Conservation (phyloP, 345 rosid species). For the Cardamine chenopodiifolia region DNA sequence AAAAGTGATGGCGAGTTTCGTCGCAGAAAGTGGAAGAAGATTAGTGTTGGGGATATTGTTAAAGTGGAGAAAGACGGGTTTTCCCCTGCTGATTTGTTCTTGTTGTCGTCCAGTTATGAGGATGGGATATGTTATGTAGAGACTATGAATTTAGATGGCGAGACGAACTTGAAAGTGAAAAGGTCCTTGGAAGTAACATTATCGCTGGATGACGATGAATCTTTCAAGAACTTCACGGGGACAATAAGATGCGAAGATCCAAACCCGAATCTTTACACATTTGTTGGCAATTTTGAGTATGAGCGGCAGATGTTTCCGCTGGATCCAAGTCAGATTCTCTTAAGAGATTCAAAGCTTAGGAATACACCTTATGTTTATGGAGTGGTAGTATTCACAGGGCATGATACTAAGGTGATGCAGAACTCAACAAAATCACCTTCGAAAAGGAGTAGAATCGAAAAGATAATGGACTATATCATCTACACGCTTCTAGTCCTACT, state of each 20-base stretch:
- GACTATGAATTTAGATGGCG: conserved; percentile 98
- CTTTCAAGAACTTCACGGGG: conserved; percentile 66
- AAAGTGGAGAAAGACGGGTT: conserved; percentile 89
- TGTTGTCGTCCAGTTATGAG: conserved; percentile 85
- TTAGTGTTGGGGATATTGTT: conserved; percentile 82
- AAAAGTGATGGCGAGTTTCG: conserved; percentile 62
- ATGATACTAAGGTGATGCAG: conserved; percentile 95
- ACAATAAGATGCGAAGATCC: conserved; percentile 87
- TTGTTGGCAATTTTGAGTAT: conserved; percentile 82
- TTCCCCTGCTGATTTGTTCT: conserved; percentile 87
- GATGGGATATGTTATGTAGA: conserved; percentile 98
- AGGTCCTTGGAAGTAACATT: conserved; percentile 77
- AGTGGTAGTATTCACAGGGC: conserved; percentile 84
- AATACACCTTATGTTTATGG: conserved; percentile 84
- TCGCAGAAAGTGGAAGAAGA: conserved; percentile 66
- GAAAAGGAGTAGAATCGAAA: conserved; percentile 81
- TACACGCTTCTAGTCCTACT: conserved; percentile 78
- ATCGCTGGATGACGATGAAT: conserved; percentile 62
- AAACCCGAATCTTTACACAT: conserved; percentile 88
- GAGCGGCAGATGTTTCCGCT: conserved; percentile 70
- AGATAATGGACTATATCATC: conserved; percentile 86
- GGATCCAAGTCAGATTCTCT: conserved; percentile 89
- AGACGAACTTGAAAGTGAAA: conserved; percentile 93
- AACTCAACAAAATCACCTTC: conserved; percentile 90
- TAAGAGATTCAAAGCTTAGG: conserved; percentile 96